Percentiles rank a stretch among this genome's conserved stretches.
phyloP scores from a whole-genome alignment of 306 rosid species.

The Cyamopsis tetragonoloba region DNA sequence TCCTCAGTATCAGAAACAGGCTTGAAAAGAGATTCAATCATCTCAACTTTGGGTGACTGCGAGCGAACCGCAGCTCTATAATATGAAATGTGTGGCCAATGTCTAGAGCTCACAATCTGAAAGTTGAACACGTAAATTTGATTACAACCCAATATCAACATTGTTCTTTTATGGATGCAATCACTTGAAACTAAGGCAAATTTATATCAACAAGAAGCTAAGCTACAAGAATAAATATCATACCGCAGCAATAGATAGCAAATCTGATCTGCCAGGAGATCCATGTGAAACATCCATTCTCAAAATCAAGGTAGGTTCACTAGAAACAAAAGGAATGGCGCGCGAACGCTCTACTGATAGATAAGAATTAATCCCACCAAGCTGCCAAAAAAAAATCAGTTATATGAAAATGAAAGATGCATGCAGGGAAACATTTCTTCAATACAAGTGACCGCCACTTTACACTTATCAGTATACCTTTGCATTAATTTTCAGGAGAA shows the following conservation, averaged over 20 bases:
- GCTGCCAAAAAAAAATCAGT: constrained; percentile 25
- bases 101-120: constrained; percentile 44
- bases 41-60: constrained; percentile 34
- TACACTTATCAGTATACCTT: constrained; percentile 36
- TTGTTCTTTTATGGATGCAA: too few relatives aligned
- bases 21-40: constrained; percentile 24
- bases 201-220: neutral
- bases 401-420: neutral
- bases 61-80: constrained; percentile 37
- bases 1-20: constrained; percentile 15
- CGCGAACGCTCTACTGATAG: constrained; percentile 16
- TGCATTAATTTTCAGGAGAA: constrained; percentile 47
- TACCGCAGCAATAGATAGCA: constrained; percentile 55
- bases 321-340: constrained; percentile 32
- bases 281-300: constrained; percentile 61
- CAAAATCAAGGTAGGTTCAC: constrained; percentile 38
- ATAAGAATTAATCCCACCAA: constrained; percentile 47
- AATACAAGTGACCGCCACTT: too few relatives aligned
- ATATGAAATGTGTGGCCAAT: constrained; percentile 38
- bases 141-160: too few relatives aligned
- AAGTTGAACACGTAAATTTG: too few relatives aligned
- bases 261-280: constrained; percentile 36
- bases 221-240: neutral
- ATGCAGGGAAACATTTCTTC: too few relatives aligned
- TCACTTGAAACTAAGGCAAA: too few relatives aligned